These are phyloP conservation scores for Hysterangium stoloniferum DNA, from an alignment of 768 basidiomycete species.

Conservation along the genomic window DNA sequence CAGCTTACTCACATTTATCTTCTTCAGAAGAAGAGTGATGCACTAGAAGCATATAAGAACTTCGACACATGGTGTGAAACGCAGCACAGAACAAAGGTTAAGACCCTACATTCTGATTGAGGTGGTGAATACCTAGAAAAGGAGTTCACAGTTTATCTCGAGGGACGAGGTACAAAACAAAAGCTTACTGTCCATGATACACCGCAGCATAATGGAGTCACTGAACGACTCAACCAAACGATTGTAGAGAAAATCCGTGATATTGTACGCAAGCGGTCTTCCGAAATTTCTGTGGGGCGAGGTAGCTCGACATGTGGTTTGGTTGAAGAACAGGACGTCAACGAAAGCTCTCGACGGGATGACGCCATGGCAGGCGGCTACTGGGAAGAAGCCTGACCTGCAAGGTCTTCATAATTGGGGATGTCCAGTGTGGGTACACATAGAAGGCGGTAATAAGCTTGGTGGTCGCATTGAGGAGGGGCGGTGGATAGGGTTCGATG, in stretches of 20 bases:
- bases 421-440: not conserved
- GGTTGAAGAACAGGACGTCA: too few species aligned
- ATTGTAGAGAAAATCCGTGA: constrained; percentile 6
- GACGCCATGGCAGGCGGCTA: too few species aligned
- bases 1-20: too few species aligned
- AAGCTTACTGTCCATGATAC: too few species aligned
- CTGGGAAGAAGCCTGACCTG: not conserved
- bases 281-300: too few species aligned
- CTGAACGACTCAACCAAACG: constrained; percentile 16
- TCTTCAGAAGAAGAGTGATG: too few species aligned
- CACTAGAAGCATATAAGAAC: not conserved
- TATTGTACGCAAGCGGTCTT: not conserved
- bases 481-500: constrained; percentile 13
- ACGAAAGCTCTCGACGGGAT: not conserved
- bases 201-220: constrained; percentile 23
- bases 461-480: constrained; percentile 7
- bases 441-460: constrained; percentile 9
- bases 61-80: constrained; percentile 2
- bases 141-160: too few species aligned
- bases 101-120: constrained; percentile 18
- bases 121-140: too few species aligned
- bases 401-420: not conserved
- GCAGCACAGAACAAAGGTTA: not conserved
- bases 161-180: too few species aligned
- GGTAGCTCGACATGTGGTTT: too few species aligned